A percentile compares a stretch with the other conserved stretches of the same genome.
phyloP scores from a whole-genome alignment of 768 basidiomycete genomes.

The Boletus rex-veris region DNA sequence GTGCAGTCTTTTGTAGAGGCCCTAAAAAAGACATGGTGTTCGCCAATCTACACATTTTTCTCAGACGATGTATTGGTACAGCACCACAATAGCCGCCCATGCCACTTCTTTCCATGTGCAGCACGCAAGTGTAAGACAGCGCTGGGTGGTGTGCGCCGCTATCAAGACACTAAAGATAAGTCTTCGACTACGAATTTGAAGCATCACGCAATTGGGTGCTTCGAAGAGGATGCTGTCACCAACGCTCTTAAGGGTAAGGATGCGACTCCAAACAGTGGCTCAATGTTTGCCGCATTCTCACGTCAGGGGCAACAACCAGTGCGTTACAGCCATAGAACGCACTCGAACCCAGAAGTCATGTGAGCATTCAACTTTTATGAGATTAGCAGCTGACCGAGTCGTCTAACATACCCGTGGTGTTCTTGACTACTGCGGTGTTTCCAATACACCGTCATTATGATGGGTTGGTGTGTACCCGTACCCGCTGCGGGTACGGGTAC shows the following conservation, averaged over 20 bases:
- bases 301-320: neutral
- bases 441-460: too few relatives aligned
- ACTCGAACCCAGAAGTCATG: neutral
- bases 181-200: neutral
- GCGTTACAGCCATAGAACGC: neutral
- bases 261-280: neutral
- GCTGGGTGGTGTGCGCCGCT: neutral
- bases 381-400: too few relatives aligned
- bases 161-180: neutral
- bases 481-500: too few relatives aligned
- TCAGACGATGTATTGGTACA: neutral
- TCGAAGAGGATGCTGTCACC: neutral
- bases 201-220: conserved; percentile 1
- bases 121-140: neutral
- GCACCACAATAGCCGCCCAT: neutral
- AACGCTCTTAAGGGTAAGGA: neutral
- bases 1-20: neutral
- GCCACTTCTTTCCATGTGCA: neutral
- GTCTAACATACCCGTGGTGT: too few relatives aligned
- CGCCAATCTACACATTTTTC: neutral
- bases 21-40: neutral
- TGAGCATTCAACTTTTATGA: too few relatives aligned
- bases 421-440: too few relatives aligned
- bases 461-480: too few relatives aligned
- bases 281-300: neutral